phyloP scores from a whole-genome alignment of 225 moss, liverwort and hornwort species.

The Polytrichum formosum region DNA sequence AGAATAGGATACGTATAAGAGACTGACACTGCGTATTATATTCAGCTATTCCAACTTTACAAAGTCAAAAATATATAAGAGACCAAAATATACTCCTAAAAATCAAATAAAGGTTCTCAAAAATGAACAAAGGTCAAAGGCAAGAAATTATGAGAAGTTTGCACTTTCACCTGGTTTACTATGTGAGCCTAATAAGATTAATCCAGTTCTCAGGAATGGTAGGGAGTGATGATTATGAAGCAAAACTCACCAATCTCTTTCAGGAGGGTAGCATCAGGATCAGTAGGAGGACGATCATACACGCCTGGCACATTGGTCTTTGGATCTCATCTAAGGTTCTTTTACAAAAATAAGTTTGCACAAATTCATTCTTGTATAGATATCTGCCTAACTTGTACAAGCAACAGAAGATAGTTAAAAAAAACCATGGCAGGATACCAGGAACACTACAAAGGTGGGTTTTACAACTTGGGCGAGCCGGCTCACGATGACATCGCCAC shows the following conservation, averaged over 20 bases:
- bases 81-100: too few species aligned
- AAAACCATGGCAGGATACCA: slow-evolving; percentile 71
- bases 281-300: slow-evolving; percentile 88
- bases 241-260: slow-evolving; percentile 75
- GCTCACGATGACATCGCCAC: slow-evolving; percentile 86
- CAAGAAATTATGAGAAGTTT: too few species aligned
- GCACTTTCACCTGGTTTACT: too few species aligned
- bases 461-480: slow-evolving; percentile 68
- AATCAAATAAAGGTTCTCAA: too few species aligned
- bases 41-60: too few species aligned
- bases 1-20: too few species aligned
- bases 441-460: slow-evolving; percentile 93
- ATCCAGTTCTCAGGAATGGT: too few species aligned
- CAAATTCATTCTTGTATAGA: neutral
- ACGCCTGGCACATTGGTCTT: slow-evolving; percentile 97
- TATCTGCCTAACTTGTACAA: slow-evolving; percentile 6
- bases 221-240: slow-evolving; percentile 1
- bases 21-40: too few species aligned
- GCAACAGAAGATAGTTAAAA: slow-evolving; percentile 6
- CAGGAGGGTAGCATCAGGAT: slow-evolving; percentile 66
- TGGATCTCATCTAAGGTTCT: slow-evolving; percentile 32
- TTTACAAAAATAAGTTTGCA: neutral
- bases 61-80: too few species aligned
- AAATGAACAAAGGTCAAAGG: too few species aligned
- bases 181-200: too few species aligned